Conservation (phyloP, 352 stramenopile genomes). For the Phytophthora sansomeana region DNA sequence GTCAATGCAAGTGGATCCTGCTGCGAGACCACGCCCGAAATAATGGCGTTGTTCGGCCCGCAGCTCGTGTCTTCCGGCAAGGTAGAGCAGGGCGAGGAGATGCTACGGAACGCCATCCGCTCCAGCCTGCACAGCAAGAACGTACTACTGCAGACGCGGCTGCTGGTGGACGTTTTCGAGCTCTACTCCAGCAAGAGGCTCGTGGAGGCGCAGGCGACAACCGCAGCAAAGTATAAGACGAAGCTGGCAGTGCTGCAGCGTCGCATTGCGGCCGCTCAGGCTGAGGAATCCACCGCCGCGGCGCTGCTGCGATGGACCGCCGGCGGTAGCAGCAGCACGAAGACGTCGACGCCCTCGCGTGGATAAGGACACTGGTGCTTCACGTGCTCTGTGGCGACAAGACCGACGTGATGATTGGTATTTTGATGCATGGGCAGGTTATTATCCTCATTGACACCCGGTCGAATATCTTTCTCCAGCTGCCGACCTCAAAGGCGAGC, state of each 20-base stretch:
- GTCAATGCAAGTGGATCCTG: conserved; percentile 57
- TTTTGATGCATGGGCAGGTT: conserved; percentile 16
- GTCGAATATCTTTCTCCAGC: conserved; percentile 20
- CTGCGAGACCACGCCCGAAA: conserved; percentile 65
- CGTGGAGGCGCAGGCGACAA: conserved; percentile 49
- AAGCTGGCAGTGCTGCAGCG: conserved; percentile 61
- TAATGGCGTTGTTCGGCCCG: conserved; percentile 76
- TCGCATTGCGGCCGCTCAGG: conserved; percentile 56
- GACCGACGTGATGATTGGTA: conserved; percentile 20
- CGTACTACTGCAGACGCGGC: conserved; percentile 66
- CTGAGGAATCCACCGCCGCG: conserved; percentile 44
- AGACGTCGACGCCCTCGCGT: conserved; percentile 21
- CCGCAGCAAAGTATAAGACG: conserved; percentile 69
- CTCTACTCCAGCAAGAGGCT: conserved; percentile 57
- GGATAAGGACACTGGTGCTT: conserved; percentile 13
- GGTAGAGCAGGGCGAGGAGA: conserved; percentile 62
- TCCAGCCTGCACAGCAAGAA: conserved; percentile 72
- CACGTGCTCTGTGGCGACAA: conserved; percentile 2
- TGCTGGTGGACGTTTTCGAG: conserved; percentile 66
- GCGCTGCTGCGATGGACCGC: conserved; percentile 62
- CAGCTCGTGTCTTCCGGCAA: conserved; percentile 52
- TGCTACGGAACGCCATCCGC: conserved; percentile 64
- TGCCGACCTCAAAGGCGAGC: conserved; percentile 51
- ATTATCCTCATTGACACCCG: conserved; percentile 8
- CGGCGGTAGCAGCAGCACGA: conserved; percentile 10